Evolutionary conservation across 75 land plant genomes (phyloP), one percentile per base, ranked within the genome.

Genomic region (Sequoiadendron giganteum): DNA sequence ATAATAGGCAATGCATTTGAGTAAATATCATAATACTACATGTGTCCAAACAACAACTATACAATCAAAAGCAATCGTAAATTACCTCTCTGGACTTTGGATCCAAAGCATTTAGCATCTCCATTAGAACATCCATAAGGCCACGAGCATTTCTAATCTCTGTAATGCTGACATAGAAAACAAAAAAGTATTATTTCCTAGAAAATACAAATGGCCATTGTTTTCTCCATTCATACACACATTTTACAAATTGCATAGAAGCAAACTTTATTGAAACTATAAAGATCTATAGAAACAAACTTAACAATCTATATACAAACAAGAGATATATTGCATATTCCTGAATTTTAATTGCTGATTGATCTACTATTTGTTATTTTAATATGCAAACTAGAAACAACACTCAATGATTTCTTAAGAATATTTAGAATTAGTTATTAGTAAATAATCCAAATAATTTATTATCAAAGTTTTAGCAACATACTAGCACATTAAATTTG

Each of bases 81-180:
- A 80, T 38, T 89, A 96, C 99, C 98, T 94, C 95, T 91, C 87
- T 93, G 87, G 95, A 94, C 18, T 89, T 88, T 73, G 98, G 98
- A 82, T 94, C 94, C 72, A 98, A 79, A 68, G 98, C 99, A 94
- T 86, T 96, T 38, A 98, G 89, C 99, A 98, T 98, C 88, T 98
- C 99, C 49, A 92, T 45, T 80, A 96, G 96, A 58, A 98, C 95
- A 89, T 98, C 99, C 93, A 96, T 91, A 32, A 94, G 90, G 10
- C 98, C 95, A 10, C 94, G 95, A 43, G 99, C 95, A 90, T 92
- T 93, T 82, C 95, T 94, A 85, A 95, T 94, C 87, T 95, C 96
- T 34, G 93, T 77, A 89, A 93, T 72, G 88, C 98, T 95, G 92
- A 61, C 84, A 82, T 13, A 56, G n/a, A 32, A 87, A 82, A 42